Evolutionary conservation across 148 eudicot genomes (phyloP).

Genomic region (Beta vulgaris): DNA sequence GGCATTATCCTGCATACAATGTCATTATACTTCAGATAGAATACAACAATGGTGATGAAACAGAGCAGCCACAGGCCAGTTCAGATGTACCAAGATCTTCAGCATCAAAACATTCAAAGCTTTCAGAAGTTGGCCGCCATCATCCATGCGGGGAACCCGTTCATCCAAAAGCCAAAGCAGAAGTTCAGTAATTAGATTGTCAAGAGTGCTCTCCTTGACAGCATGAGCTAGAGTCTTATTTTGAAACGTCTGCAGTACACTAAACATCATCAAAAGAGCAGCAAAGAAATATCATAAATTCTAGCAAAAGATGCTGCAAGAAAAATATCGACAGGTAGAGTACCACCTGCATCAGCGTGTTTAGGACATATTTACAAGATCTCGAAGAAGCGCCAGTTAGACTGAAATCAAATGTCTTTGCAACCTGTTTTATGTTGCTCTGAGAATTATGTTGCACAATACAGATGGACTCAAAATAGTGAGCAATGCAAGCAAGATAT

Average conservation of each 20-base stretch:
- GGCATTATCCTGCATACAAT: constrained; percentile 66
- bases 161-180: constrained; percentile 99
- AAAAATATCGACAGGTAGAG: not conserved
- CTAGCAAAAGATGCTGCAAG: not conserved
- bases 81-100: constrained; percentile 65
- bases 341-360: constrained; percentile 95
- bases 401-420: constrained; percentile 91
- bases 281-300: constrained; percentile 4
- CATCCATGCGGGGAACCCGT: constrained; percentile 95
- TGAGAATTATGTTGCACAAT: not conserved
- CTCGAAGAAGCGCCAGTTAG: constrained; percentile 91
- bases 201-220: constrained; percentile 81
- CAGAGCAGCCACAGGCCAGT: not conserved
- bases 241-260: constrained; percentile 71
- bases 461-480: not conserved
- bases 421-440: constrained; percentile 48
- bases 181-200: constrained; percentile 82
- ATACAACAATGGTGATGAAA: not conserved
- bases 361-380: constrained; percentile 95
- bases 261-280: constrained; percentile 17
- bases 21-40: constrained; percentile 6
- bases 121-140: constrained; percentile 91
- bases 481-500: not conserved
- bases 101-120: constrained; percentile 97
- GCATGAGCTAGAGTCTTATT: constrained; percentile 82